A percentile compares a stretch with the other conserved stretches of the same genome.
phyloP scores from a whole-genome alignment of 495 filamentous ascomycete species.

The Annulohypoxylon maeteangense region DNA sequence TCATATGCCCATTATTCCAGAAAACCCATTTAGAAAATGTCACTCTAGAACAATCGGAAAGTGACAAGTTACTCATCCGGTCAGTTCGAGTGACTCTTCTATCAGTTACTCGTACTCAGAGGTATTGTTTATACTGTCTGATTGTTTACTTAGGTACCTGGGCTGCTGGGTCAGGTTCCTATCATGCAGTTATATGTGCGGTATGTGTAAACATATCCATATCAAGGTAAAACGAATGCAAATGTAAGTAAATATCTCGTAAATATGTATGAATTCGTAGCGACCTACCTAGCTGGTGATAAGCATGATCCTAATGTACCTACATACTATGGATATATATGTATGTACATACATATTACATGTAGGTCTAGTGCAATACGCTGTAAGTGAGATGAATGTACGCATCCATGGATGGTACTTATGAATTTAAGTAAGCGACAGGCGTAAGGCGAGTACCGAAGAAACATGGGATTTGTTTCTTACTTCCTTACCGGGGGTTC shows the following conservation, averaged over 20 bases:
- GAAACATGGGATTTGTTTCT: conserved; percentile 2
- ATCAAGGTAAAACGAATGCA: background rate
- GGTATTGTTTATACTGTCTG: background rate
- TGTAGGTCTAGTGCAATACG: background rate
- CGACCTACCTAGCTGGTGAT: background rate
- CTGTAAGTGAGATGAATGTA: background rate
- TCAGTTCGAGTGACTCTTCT: background rate
- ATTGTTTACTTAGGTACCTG: background rate
- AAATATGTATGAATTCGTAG: background rate
- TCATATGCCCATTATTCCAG: conserved; percentile 36
- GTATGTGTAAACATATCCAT: background rate
- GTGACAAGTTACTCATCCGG: conserved; percentile 28
- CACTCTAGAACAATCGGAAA: conserved; percentile 27
- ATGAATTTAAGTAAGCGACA: conserved; percentile 1
- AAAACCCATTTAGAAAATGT: conserved; percentile 23
- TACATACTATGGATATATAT: background rate
- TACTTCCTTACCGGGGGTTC: conserved; percentile 30
- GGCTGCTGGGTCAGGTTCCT: too few species aligned
- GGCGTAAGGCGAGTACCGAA: conserved; percentile 8
- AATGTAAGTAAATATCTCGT: background rate
- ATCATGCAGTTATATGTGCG: background rate
- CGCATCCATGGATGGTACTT: background rate
- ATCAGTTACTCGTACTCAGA: background rate
- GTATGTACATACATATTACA: background rate
- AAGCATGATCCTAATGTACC: background rate